phyloP scores from a whole-genome alignment of 2,329 filamentous ascomycete genomes.

The Fusarium nurragi region DNA sequence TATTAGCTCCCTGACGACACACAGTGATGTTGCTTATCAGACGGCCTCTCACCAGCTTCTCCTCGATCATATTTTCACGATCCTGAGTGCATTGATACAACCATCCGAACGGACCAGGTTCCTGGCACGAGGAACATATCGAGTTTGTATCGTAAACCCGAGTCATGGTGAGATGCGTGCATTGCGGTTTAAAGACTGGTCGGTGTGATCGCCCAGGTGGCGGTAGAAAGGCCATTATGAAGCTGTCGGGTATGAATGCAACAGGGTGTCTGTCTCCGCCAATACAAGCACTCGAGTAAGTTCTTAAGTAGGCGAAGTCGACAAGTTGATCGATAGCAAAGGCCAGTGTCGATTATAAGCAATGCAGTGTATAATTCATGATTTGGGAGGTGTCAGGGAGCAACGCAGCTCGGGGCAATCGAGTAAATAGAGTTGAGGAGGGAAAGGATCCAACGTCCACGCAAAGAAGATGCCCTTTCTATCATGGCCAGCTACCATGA shows the following conservation, averaged over 20 bases:
- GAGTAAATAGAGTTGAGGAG: not conserved
- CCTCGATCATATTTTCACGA: slow-evolving; percentile 54
- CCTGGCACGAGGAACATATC: slow-evolving; percentile 67
- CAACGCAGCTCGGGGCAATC: not conserved
- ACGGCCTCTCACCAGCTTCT: slow-evolving; percentile 41
- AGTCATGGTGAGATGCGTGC: slow-evolving; percentile 75
- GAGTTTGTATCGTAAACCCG: slow-evolving; percentile 66
- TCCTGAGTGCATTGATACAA: slow-evolving; percentile 79
- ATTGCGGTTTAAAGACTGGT: slow-evolving; percentile 52
- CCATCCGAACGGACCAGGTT: slow-evolving; percentile 70
- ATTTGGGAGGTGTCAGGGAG: not conserved
- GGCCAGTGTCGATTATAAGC: slow-evolving; percentile 3
- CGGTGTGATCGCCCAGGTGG: slow-evolving; percentile 14
- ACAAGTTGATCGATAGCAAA: not conserved
- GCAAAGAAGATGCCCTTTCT: not conserved
- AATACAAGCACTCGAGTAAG: not conserved
- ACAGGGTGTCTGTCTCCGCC: not conserved
- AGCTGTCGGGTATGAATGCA: not conserved
- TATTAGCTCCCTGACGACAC: slow-evolving; percentile 1
- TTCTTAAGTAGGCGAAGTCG: not conserved
- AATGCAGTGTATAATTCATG: slow-evolving; percentile 23
- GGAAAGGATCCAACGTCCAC: not conserved
- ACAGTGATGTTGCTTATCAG: not conserved
- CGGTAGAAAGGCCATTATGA: slow-evolving; percentile 28
- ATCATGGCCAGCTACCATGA: not conserved